phyloP scores from a whole-genome alignment of 345 rosid species.

The Lepidium africanum region DNA sequence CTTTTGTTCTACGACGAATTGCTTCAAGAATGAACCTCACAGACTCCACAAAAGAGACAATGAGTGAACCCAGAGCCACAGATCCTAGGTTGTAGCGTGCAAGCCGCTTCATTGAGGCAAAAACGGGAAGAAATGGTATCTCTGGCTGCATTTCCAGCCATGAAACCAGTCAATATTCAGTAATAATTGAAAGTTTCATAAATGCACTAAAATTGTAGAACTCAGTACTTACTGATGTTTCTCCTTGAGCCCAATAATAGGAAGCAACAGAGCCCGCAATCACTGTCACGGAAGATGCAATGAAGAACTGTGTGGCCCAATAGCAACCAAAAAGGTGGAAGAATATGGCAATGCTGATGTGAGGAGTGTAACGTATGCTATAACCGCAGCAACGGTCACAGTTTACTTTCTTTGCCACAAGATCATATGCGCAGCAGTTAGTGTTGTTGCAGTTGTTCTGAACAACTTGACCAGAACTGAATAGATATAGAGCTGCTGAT shows the following conservation, averaged over 20 bases:
- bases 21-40: slow-evolving; percentile 84
- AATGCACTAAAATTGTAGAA: background rate
- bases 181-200: background rate
- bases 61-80: slow-evolving; percentile 86
- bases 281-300: slow-evolving; percentile 77
- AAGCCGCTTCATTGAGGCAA: slow-evolving; percentile 90
- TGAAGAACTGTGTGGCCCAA: slow-evolving; percentile 93
- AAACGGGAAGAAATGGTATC: slow-evolving; percentile 91
- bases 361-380: slow-evolving; percentile 86
- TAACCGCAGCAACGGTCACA: slow-evolving; percentile 93
- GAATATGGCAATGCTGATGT: slow-evolving; percentile 74
- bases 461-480: slow-evolving; percentile 82
- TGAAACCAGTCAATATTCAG: background rate
- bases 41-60: slow-evolving; percentile 86
- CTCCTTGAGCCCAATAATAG: slow-evolving; percentile 93
- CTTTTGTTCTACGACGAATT: slow-evolving; percentile 74
- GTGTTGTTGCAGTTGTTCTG: slow-evolving; percentile 67
- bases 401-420: slow-evolving; percentile 58
- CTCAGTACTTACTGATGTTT: slow-evolving; percentile 76
- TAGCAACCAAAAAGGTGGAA: slow-evolving; percentile 95
- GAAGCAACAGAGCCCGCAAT: slow-evolving; percentile 96
- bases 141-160: slow-evolving; percentile 56
- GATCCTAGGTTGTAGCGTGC: slow-evolving; percentile 85
- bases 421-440: slow-evolving; percentile 90
- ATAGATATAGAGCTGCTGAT: slow-evolving; percentile 79